Evolutionary conservation across 768 basidiomycete species (phyloP), one percentile per base, ranked within the genome.

Genomic region (Tricholomella constricta): DNA sequence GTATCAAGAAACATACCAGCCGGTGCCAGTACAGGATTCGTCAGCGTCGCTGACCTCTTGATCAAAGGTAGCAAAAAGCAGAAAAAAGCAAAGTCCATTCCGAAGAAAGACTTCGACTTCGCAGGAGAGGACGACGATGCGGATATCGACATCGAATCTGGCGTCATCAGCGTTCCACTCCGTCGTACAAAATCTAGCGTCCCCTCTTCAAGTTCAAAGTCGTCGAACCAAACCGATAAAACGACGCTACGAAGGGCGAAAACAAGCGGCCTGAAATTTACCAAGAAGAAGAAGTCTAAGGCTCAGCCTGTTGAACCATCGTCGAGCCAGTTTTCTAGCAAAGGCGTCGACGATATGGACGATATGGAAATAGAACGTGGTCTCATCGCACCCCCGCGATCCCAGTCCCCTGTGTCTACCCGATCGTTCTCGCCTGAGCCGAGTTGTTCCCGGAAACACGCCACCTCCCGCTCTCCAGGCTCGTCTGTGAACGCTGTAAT

Each of bases 21-120:
- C 10, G 85, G 85, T n/a, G 89, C 90, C 3, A 77, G 75, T 57
- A 80, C 76, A 2, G 85, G 85, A 1, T 94, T 94, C 65, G 81
- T 92, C 17, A 79, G 76, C 29, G 91, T 85, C 10, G 79, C 79
- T 2, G 78, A 86, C 20, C 70, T 91, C 46, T 57, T 89, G 19
- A 72, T 75, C 52, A 89, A 84, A 57, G 73, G 67, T 53, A 43
- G 71, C 7, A 70, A 69, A 59, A 69, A 78, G 66, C 71, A 77
- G 73, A 75, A 80, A 64, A 65, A 78, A 54, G 56, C 62, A 32
- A 63, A 67, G 22, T 32, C 61, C 17, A 15, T 51, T 27, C 35
- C 25, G 19, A 52, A 26, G 37, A 70, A 71, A 55, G 68, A 77
- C 42, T 81, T 87, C 34, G 79, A 86, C 26, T 67, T 67, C 4